Percentiles rank a stretch among this genome's conserved stretches.
Evolutionary conservation across 352 stramenopile genomes (phyloP).

Genomic region (Pythium guiyangense): DNA sequence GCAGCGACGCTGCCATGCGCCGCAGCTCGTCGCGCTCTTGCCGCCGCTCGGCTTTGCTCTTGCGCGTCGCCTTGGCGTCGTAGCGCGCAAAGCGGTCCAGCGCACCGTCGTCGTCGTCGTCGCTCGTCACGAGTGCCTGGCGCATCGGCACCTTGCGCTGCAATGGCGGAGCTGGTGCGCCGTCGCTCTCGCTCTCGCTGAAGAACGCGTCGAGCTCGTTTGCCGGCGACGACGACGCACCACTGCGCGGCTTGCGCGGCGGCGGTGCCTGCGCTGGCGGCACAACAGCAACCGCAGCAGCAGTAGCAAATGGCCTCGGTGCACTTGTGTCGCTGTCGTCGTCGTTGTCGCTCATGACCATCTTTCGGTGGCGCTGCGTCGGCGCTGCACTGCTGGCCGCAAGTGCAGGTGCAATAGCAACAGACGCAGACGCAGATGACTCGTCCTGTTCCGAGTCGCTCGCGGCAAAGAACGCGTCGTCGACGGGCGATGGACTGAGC

Average conservation of each 20-base stretch:
- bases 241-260: too few relatives aligned
- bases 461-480: too few relatives aligned
- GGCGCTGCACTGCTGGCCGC: too few relatives aligned
- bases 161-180: conserved; percentile 12
- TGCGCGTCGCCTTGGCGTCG: conserved; percentile 25
- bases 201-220: conserved; percentile 62
- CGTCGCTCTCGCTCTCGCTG: conserved; percentile 60
- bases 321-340: too few relatives aligned
- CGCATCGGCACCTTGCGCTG: background rate
- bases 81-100: conserved; percentile 49
- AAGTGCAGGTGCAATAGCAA: too few relatives aligned
- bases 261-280: background rate
- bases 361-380: too few relatives aligned
- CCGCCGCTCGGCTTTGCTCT: conserved; percentile 26
- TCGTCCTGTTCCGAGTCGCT: too few relatives aligned
- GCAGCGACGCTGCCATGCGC: conserved; percentile 25
- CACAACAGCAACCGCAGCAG: background rate
- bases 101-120: conserved; percentile 29
- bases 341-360: too few relatives aligned
- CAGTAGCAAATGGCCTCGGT: too few relatives aligned
- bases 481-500: too few relatives aligned
- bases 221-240: background rate
- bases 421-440: too few relatives aligned
- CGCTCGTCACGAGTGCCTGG: conserved; percentile 9
- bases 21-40: conserved; percentile 44